Conservation (phyloP, 1,284 basidiomycete genomes). For the Exobasidium rhododendri region DNA sequence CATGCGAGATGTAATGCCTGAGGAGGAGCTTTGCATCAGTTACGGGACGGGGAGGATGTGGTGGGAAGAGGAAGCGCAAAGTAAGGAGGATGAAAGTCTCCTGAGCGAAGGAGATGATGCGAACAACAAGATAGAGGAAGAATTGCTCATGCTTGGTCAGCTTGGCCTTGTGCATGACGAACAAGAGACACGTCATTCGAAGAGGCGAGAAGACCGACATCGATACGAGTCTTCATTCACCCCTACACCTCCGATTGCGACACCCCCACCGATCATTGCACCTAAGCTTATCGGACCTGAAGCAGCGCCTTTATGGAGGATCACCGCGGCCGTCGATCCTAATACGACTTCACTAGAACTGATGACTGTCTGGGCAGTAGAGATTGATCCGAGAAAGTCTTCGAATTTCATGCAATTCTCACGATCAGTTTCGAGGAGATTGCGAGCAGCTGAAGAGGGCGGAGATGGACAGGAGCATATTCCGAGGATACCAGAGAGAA, state of each 20-base stretch:
- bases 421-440: neutral
- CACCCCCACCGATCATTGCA: neutral
- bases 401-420: conserved; percentile 9
- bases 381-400: conserved; percentile 60
- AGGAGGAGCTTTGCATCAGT: conserved; percentile 76
- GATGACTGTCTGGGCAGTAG: conserved; percentile 79
- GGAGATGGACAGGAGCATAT: neutral
- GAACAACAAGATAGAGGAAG: conserved; percentile 8
- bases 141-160: conserved; percentile 7
- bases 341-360: conserved; percentile 48
- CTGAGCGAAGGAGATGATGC: too few species aligned
- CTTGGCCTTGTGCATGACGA: conserved; percentile 4
- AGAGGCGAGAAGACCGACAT: neutral
- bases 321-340: conserved; percentile 55
- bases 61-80: conserved; percentile 35
- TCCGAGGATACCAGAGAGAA: neutral
- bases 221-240: neutral
- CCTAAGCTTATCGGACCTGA: conserved; percentile 7
- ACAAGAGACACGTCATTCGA: neutral
- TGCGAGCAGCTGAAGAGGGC: conserved; percentile 1
- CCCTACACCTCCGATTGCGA: neutral
- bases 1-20: conserved; percentile 60
- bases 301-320: conserved; percentile 34
- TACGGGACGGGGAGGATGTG: conserved; percentile 61
- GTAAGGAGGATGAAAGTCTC: neutral